These are phyloP conservation scores for Kluyveromyces sp. DNA, from an alignment of 1,139 yeast species.

Conservation along the genomic window DNA sequence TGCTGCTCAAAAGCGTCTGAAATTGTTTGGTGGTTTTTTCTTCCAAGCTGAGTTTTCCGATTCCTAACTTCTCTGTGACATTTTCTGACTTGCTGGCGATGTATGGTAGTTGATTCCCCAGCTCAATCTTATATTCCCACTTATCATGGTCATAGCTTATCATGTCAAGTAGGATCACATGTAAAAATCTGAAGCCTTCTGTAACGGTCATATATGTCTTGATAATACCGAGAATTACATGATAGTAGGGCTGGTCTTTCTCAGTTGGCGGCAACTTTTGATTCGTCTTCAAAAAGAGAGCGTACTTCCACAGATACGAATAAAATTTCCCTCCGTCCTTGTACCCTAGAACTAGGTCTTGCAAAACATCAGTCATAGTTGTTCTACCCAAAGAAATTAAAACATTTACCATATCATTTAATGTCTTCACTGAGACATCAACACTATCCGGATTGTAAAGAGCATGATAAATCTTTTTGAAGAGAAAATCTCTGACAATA, in stretches of 20 bases:
- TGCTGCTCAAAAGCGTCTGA: slow-evolving; percentile 36
- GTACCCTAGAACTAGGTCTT: slow-evolving; percentile 34
- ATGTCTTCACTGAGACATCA: slow-evolving; percentile 40
- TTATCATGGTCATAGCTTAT: slow-evolving; percentile 38
- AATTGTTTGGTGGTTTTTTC: slow-evolving; percentile 13
- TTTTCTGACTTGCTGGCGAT: slow-evolving; percentile 30
- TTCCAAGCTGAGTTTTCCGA: background rate
- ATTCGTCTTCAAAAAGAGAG: slow-evolving; percentile 41
- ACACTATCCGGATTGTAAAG: slow-evolving; percentile 31
- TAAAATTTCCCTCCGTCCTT: slow-evolving; percentile 26
- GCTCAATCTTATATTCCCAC: slow-evolving; percentile 43
- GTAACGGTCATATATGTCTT: slow-evolving; percentile 43
- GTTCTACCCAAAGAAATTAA: slow-evolving; percentile 54
- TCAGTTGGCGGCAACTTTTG: slow-evolving; percentile 33
- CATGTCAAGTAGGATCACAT: slow-evolving; percentile 40
- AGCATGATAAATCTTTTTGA: slow-evolving; percentile 41
- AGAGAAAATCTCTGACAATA: slow-evolving; percentile 55
- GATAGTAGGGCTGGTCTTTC: slow-evolving; percentile 26
- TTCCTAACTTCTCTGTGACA: background rate
- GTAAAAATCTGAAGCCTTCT: slow-evolving; percentile 35
- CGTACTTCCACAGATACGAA: slow-evolving; percentile 57
- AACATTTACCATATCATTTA: slow-evolving; percentile 63
- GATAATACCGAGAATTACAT: slow-evolving; percentile 43
- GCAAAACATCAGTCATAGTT: slow-evolving; percentile 39
- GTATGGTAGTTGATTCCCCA: slow-evolving; percentile 48